Percentiles rank a stretch among this genome's conserved stretches.
These are phyloP conservation scores for Novymonas esmeraldas DNA, from an alignment of 208 protist genomes.

Conservation along the genomic window DNA sequence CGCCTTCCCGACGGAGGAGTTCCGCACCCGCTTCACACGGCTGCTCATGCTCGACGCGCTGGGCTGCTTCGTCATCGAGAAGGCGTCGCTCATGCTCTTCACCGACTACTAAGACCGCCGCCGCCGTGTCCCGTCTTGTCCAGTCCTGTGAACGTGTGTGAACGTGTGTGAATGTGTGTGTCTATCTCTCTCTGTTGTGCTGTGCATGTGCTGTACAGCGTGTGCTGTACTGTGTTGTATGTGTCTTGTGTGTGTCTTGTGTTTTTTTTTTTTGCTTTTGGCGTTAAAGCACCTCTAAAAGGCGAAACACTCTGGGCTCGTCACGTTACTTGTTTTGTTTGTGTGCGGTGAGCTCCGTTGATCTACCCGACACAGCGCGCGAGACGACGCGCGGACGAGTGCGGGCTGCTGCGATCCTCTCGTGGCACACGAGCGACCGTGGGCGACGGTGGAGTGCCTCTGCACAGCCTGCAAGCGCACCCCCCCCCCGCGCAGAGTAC, in stretches of 20 bases:
- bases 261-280: no score
- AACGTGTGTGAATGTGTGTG: neutral
- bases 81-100: constrained; percentile 69
- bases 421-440: no score
- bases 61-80: constrained; percentile 83
- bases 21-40: constrained; percentile 74
- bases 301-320: no score
- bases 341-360: no score
- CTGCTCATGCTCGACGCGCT: constrained; percentile 74
- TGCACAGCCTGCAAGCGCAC: no score
- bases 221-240: neutral
- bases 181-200: neutral
- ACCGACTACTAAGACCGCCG: constrained; percentile 47
- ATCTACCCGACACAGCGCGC: no score
- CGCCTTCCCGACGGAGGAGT: constrained; percentile 79
- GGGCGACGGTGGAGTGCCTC: no score
- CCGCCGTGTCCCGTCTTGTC: neutral
- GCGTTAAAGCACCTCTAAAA: no score
- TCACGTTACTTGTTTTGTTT: no score
- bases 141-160: neutral
- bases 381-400: no score
- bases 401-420: no score
- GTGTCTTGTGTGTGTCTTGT: neutral
- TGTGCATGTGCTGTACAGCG: neutral
- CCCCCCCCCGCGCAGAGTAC: no score